Evolutionary conservation across 2,329 filamentous ascomycete genomes (phyloP), one percentile per base, ranked within the genome.

Genomic region (Graphiopsis chlorocephala): DNA sequence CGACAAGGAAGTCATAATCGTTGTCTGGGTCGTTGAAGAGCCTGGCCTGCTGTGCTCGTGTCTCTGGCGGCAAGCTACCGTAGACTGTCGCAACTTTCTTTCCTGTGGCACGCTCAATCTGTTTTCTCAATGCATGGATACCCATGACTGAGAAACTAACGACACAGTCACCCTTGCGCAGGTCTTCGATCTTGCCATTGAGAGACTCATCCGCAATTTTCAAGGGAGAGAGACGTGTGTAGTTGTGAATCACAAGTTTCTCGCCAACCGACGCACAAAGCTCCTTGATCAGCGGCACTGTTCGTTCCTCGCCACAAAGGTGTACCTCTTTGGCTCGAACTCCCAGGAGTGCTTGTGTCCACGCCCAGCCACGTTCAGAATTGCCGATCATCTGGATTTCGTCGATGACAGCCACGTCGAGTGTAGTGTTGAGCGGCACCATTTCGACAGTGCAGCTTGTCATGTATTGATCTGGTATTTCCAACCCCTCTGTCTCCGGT

Each of bases 371-470:
- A 70, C 95, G 89, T 0, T 92, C 86, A 0, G 76, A 67, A 72
- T 93, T 89, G 17, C 87, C 89, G 70, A 99, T 92, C 95, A 99
- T 98, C 78, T 99, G 95, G 64, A 99, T 98, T 80, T 99, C 95
- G 74, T 99, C 95, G 68, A 99, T 94, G 69, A 99, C 94, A 1
- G 92, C 94, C 38, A 99, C 93, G 48, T 98, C 94, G 31, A 91
- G 70, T 80, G 84, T n/a, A 83, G 74, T 78, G 57, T 83, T 82
- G 23, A 87, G 70, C 7, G 85, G 85, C 26, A 88, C 84, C 89
- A 99, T 99, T 77, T 99, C 95, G 3, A 99, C 95, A 0, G 95
- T 99, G 74, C 95, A 97, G 74, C 92, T 94, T 64, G 84, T 85
- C 89, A 66, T 83, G 72, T 0, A 60, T 65, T 20, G 72, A 83